Evolutionary conservation across 148 eudicot genomes (phyloP).

Genomic region (Cornus suecica): DNA sequence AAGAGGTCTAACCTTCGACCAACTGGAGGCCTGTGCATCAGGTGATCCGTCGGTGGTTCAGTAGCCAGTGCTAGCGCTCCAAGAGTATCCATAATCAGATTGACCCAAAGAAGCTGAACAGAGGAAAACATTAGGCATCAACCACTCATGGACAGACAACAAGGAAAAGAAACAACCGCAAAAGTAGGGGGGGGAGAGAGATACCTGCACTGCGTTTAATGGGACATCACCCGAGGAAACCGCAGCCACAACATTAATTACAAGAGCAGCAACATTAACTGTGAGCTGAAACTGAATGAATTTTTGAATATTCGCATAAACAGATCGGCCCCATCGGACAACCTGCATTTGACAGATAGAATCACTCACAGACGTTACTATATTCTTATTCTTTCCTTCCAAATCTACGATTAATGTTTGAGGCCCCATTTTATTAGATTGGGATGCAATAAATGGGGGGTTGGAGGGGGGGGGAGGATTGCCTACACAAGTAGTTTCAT

Average conservation of each 20-base stretch:
- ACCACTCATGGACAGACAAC: not conserved
- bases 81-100: slow-evolving; percentile 82
- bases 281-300: slow-evolving; percentile 84
- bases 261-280: slow-evolving; percentile 76
- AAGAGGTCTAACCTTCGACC: slow-evolving; percentile 60
- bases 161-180: not conserved
- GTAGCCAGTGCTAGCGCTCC: slow-evolving; percentile 91
- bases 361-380: not conserved
- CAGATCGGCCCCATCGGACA: slow-evolving; percentile 86
- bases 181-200: slow-evolving; percentile 3
- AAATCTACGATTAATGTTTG: too few species aligned
- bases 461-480: too few species aligned
- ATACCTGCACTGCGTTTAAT: slow-evolving; percentile 77
- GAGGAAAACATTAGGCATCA: not conserved
- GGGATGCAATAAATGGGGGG: too few species aligned
- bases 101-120: slow-evolving; percentile 82
- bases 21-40: slow-evolving; percentile 68
- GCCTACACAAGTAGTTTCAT: not conserved
- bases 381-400: too few species aligned
- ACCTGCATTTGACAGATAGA: slow-evolving; percentile 40
- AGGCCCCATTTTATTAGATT: not conserved
- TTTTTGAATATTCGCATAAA: slow-evolving; percentile 78
- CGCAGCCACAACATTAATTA: slow-evolving; percentile 74
- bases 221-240: slow-evolving; percentile 74
- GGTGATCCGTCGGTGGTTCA: slow-evolving; percentile 84